phyloP scores from a whole-genome alignment of 495 filamentous ascomycete species.

The Talaromyces nanjingensis region DNA sequence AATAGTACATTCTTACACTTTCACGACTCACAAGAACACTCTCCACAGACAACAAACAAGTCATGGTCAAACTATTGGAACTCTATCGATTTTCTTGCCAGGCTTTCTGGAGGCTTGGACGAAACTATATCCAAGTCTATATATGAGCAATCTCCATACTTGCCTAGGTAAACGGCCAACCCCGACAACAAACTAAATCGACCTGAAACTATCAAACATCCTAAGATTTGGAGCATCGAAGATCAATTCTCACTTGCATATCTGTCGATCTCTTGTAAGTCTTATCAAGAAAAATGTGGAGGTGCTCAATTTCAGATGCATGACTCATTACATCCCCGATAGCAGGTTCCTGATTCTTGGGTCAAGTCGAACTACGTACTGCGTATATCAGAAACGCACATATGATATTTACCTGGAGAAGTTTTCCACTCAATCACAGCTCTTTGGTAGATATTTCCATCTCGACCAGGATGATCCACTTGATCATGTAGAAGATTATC shows the following conservation, averaged over 20 bases:
- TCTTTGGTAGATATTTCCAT: background rate
- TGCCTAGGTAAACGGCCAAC: background rate
- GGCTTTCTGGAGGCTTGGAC: background rate
- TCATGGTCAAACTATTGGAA: background rate
- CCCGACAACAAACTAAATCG: background rate
- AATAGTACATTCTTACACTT: background rate
- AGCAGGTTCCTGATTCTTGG: background rate
- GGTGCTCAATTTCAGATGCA: background rate
- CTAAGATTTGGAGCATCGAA: background rate
- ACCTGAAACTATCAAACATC: background rate
- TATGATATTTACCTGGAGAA: background rate
- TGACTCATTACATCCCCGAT: background rate
- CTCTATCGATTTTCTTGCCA: background rate
- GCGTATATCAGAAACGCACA: background rate
- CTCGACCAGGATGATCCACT: background rate
- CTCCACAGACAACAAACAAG: background rate
- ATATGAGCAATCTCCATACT: background rate
- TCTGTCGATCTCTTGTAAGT: background rate
- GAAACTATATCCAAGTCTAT: background rate
- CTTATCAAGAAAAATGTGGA: background rate
- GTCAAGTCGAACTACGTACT: background rate
- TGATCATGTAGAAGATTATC: background rate
- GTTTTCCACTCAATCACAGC: background rate
- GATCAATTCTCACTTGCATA: background rate
- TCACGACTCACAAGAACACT: background rate